Conservation (phyloP, 768 basidiomycete genomes). For the Podaxis rugospora region DNA sequence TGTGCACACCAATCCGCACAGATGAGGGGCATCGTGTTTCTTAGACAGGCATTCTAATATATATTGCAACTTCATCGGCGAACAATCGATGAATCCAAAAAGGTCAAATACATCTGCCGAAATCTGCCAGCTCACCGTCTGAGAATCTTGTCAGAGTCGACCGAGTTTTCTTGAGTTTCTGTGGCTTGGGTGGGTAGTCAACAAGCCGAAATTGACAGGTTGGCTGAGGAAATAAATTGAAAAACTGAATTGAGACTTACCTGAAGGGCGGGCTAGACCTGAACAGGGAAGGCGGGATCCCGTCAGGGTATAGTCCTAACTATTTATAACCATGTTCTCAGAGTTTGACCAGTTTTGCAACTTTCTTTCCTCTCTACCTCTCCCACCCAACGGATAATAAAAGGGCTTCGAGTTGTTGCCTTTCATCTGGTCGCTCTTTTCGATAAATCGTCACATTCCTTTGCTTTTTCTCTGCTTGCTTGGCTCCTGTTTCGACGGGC, state of each 20-base stretch:
- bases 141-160: too few species aligned
- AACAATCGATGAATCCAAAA: background rate
- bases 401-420: background rate
- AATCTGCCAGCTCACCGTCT: background rate
- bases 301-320: background rate
- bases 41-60: background rate
- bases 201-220: background rate
- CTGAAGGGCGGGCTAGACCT: background rate
- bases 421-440: constrained; percentile 3
- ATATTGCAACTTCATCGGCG: background rate
- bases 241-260: background rate
- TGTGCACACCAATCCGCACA: background rate
- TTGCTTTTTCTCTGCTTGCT: background rate
- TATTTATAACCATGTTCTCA: background rate
- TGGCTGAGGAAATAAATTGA: background rate
- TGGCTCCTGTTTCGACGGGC: background rate
- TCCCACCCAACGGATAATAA: background rate
- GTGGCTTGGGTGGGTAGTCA: too few species aligned
- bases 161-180: too few species aligned
- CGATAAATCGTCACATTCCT: background rate
- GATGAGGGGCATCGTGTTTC: background rate
- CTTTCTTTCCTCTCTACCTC: background rate
- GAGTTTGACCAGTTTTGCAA: background rate
- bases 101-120: background rate
- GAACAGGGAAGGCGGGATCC: background rate